Evolutionary conservation across 2,329 filamentous ascomycete species (phyloP), one percentile per base, ranked within the genome.

Genomic region (Graphilbum fragrans): DNA sequence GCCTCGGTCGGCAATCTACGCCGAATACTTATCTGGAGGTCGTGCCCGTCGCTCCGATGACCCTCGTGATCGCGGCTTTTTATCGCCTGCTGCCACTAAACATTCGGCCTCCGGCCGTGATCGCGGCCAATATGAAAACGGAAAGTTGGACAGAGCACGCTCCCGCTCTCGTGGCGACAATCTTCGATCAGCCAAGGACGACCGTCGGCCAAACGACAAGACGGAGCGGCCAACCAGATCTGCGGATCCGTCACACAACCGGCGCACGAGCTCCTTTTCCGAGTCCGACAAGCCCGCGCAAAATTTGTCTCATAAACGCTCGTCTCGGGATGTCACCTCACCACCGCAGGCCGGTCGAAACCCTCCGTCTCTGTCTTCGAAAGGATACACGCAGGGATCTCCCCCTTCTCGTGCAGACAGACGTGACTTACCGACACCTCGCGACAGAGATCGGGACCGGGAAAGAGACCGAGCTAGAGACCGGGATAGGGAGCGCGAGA

Each of bases 31-130:
- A 18, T 38, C 34, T 18, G 46, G 52, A 50, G 47, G 52, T 47
- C 51, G 56, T 2, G 57, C 61, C 19, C 57, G 60, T 34, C 58
- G 59, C 27, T 52, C 53, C 8, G 48, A 56, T 21, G 41, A 41
- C 42, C 53, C 36, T 42, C 55, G 57, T 5, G 60, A 66, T 17
- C 45, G 41, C 34, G 55, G 53, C 1, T 53, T 60, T 21, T 47
- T 67, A 6, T 64, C 66, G 1, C 67, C 69, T 0, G 55, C 65
- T 3, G 53, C 66, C 2, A 61, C 63, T 22, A 67, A 62, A 38
- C 60, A 62, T 27, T 55, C 60, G 1, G 53, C 59, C 11, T 57
- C 57, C 4, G 60, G 65, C 5, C 61, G 67, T 3, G 66, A 71
- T 32, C 61, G 64, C 40, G 50, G 55, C 0, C 68, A 69, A 39